Evolutionary conservation across 2,329 filamentous ascomycete species (phyloP).

Genomic region (Leptodontidium sp.): DNA sequence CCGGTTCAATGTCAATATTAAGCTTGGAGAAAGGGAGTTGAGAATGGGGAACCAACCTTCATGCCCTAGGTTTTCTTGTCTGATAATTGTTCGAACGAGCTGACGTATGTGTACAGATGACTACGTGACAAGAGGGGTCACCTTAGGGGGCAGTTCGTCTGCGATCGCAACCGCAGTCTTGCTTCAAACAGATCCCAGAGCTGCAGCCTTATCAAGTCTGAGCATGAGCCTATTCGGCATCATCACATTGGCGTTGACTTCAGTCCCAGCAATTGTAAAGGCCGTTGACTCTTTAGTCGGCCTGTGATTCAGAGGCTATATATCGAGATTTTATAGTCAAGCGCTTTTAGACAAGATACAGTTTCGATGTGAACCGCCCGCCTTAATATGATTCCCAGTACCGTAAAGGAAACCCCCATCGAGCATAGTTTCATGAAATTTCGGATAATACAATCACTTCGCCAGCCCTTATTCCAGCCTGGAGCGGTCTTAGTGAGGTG

Average conservation of each 20-base stretch:
- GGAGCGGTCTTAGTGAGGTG: constrained; percentile 13
- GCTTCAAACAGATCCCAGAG: constrained; percentile 63
- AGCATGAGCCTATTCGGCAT: constrained; percentile 69
- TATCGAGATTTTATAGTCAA: constrained; percentile 26
- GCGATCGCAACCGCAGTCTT: constrained; percentile 67
- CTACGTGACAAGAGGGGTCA: constrained; percentile 69
- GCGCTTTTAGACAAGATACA: constrained; percentile 32
- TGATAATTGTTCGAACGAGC: constrained; percentile 1
- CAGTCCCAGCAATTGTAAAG: constrained; percentile 60
- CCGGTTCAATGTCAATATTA: not conserved
- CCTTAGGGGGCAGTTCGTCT: constrained; percentile 66
- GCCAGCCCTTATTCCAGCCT: constrained; percentile 35
- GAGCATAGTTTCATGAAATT: constrained; percentile 1
- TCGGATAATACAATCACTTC: not conserved
- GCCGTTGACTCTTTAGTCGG: constrained; percentile 58
- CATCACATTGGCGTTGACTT: constrained; percentile 65
- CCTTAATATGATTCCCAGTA: constrained; percentile 19
- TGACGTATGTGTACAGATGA: constrained; percentile 54
- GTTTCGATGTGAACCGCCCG: constrained; percentile 19
- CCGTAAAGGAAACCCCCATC: constrained; percentile 3
- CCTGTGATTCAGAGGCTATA: constrained; percentile 42
- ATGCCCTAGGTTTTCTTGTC: no score
- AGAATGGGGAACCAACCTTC: not conserved
- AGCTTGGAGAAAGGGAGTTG: not conserved
- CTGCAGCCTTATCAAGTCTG: constrained; percentile 65